Evolutionary conservation across 2,329 filamentous ascomycete species (phyloP), one percentile per base, ranked within the genome.

Genomic region (Aspergillus jensenii): DNA sequence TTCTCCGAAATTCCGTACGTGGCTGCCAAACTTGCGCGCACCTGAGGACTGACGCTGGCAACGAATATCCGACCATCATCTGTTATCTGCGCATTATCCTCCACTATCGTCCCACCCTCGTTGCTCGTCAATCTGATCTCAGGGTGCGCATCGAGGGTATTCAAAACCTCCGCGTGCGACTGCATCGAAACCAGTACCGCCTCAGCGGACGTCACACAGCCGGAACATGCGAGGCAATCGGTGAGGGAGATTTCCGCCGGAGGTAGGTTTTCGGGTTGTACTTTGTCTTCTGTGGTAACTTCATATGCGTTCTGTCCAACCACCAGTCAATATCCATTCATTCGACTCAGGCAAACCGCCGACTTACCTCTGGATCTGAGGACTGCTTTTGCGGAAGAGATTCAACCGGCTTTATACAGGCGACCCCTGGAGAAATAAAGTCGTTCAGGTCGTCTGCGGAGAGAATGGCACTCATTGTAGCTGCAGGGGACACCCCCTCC

Each of bases 381-480:
- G 84, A 75, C 35, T 84, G 78, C 63, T 84, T 81, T 50, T 82
- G 76, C 2, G 95, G 93, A 14, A 99, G 85, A 2, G 91, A 96
- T 76, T 99, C 95, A 72, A 99, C 84, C 27, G 95, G 95, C 72
- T 99, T 98, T 76, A 99, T 98, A 78, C 95, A 99, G 62, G 95
- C 95, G 70, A 99, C 93, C 62, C 93, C 93, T 14, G 95, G 95
- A 57, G 90, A 95, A 73, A 99, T 99, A 79, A 99, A 99, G 82
- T 99, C 95, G 81, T 99, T 99, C 61, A 99, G 83, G 75, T 97
- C 93, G 80, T 99, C 93, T 70, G 90, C 89, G 56, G 93, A 98
- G 69, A 99, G 89, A 70, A 99, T 99, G 62, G 95, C 95, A 73
- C 92, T 96, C 95, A 99, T 99, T 62, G 74, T 81, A 63, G 63